Evolutionary conservation across 192 early-diverging fungal species (phyloP).

Genomic region (Entomortierella beljakovae): DNA sequence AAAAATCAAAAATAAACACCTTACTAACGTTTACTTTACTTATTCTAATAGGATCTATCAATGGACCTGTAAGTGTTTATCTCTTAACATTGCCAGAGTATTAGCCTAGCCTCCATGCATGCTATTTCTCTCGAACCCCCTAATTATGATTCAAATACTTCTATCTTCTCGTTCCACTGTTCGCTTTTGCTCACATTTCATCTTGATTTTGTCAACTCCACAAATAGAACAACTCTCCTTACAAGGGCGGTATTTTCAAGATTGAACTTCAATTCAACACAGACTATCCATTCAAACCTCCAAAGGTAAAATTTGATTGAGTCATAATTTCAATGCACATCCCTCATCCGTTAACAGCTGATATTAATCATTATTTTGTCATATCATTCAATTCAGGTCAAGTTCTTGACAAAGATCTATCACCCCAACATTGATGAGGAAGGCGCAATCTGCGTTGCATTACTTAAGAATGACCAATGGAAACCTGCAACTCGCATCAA

Average conservation of each 20-base stretch:
- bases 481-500: constrained; percentile 81
- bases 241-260: constrained; percentile 78
- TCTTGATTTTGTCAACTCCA: background rate
- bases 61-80: constrained; percentile 65
- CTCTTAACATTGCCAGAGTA: background rate
- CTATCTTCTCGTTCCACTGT: background rate
- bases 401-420: constrained; percentile 83
- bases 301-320: constrained; percentile 60
- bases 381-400: constrained; percentile 58
- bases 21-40: background rate
- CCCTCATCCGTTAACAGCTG: too few species aligned
- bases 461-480: constrained; percentile 87
- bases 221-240: constrained; percentile 66
- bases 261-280: constrained; percentile 75
- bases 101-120: too few species aligned
- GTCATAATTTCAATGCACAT: background rate
- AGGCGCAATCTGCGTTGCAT: constrained; percentile 79
- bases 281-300: constrained; percentile 89
- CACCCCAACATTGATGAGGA: constrained; percentile 88
- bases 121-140: background rate
- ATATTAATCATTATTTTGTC: background rate
- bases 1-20: background rate
- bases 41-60: constrained; percentile 53
- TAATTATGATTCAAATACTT: background rate
- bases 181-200: background rate